Evolutionary conservation across 2,329 filamentous ascomycete species (phyloP).

Genomic region (Ophiostoma australiae): DNA sequence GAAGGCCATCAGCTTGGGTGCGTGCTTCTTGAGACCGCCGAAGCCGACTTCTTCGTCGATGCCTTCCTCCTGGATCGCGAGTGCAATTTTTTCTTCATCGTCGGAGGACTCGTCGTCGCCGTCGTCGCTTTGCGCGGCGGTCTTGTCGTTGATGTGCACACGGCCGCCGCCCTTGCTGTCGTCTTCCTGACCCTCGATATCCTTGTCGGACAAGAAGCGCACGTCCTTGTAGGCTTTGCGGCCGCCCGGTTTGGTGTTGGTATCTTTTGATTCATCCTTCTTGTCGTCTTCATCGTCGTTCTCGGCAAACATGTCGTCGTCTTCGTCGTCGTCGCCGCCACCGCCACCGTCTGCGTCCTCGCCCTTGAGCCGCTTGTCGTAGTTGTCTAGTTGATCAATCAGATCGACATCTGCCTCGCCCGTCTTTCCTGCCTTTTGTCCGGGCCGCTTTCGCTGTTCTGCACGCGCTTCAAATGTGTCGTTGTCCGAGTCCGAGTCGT

Average conservation of each 20-base stretch:
- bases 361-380: constrained; percentile 42
- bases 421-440: constrained; percentile 14
- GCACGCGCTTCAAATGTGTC: constrained; percentile 80
- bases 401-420: constrained; percentile 42
- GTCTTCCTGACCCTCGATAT: constrained; percentile 76
- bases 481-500: constrained; percentile 89
- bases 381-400: constrained; percentile 51
- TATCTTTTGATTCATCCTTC: constrained; percentile 32
- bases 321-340: constrained; percentile 53
- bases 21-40: constrained; percentile 85
- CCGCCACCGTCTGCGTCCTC: constrained; percentile 33
- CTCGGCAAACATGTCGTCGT: constrained; percentile 82
- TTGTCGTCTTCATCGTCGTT: constrained; percentile 52
- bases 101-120: constrained; percentile 14
- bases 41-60: constrained; percentile 86
- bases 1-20: constrained; percentile 92
- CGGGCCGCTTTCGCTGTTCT: constrained; percentile 47
- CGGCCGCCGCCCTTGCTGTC: constrained; percentile 29
- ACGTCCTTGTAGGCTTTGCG: constrained; percentile 60
- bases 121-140: constrained; percentile 34
- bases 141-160: constrained; percentile 12
- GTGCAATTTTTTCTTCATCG: constrained; percentile 65
- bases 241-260: constrained; percentile 29
- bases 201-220: constrained; percentile 51
- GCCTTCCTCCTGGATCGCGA: constrained; percentile 69